A percentile compares a stretch with the other conserved stretches of the same genome.
Evolutionary conservation across 768 basidiomycete species (phyloP).

Genomic region (Tulasnella sp.): DNA sequence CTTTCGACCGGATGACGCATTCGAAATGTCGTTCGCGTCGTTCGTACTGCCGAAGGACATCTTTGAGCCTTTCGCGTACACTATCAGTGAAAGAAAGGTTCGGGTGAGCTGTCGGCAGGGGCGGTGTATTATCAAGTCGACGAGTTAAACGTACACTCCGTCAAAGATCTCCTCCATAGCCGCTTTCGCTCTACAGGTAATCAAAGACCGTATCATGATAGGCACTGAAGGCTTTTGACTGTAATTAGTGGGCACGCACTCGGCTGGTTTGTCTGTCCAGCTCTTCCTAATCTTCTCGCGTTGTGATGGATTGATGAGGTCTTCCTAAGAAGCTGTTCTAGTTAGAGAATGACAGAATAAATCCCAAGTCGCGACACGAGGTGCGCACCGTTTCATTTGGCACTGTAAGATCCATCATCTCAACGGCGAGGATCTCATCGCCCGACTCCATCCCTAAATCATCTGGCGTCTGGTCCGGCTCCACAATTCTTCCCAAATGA

Average conservation of each 20-base stretch:
- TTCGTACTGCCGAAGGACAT: conserved; percentile 78
- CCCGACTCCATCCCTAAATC: conserved; percentile 80
- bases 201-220: no score
- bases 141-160: conserved; percentile 71
- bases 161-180: conserved; percentile 79
- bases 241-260: conserved; percentile 36
- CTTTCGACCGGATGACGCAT: conserved; percentile 84
- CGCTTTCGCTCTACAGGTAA: conserved; percentile 50
- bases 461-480: conserved; percentile 74
- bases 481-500: conserved; percentile 68
- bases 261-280: conserved; percentile 64
- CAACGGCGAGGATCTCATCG: conserved; percentile 81
- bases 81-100: conserved; percentile 31
- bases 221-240: no score
- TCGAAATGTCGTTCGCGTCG: conserved; percentile 87
- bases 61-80: conserved; percentile 76
- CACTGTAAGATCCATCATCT: conserved; percentile 82
- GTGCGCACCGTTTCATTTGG: conserved; percentile 25
- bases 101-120: neutral
- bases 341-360: neutral
- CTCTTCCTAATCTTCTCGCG: conserved; percentile 68
- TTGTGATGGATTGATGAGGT: conserved; percentile 44
- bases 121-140: no score
- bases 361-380: no score
- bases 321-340: conserved; percentile 39